Conservation (phyloP, 768 basidiomycete genomes). For the Glaciozyma martinii region DNA sequence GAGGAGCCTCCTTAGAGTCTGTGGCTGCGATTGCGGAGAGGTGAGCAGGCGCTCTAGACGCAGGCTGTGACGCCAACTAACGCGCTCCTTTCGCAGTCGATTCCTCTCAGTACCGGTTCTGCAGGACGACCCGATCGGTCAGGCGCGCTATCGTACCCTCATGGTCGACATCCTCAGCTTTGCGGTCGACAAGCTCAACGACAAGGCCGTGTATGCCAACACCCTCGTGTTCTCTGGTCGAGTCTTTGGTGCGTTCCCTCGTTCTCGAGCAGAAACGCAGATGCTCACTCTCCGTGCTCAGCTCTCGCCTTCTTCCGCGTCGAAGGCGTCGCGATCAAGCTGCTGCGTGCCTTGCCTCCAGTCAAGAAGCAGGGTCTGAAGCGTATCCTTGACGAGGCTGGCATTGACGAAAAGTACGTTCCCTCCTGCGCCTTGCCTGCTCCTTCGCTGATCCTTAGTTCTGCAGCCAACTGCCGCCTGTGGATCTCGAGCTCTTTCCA, state of each 20-base stretch:
- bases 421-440: fast-evolving
- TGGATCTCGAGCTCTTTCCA: conserved; percentile 33
- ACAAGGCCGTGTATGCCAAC: conserved; percentile 45
- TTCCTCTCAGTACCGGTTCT: conserved; percentile 39
- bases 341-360: conserved; percentile 41
- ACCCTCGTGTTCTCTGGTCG: conserved; percentile 44
- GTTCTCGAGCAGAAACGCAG: conserved; percentile 42
- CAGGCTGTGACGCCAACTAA: background rate
- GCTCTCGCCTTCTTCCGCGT: conserved; percentile 45
- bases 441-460: background rate
- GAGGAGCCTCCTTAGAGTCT: conserved; percentile 44
- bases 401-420: conserved; percentile 22
- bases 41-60: conserved; percentile 25
- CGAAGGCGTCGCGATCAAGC: conserved; percentile 43
- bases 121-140: conserved; percentile 29
- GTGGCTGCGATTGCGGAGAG: conserved; percentile 42
- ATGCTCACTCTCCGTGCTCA: conserved; percentile 42
- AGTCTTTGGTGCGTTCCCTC: conserved; percentile 37
- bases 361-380: conserved; percentile 39
- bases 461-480: background rate
- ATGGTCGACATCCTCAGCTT: conserved; percentile 41
- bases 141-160: conserved; percentile 36
- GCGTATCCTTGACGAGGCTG: conserved; percentile 37
- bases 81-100: conserved; percentile 31
- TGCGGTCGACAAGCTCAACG: conserved; percentile 44